A percentile compares a stretch with the other conserved stretches of the same genome.
phyloP scores from a whole-genome alignment of 768 basidiomycete species.

The Psilocybe sp. region DNA sequence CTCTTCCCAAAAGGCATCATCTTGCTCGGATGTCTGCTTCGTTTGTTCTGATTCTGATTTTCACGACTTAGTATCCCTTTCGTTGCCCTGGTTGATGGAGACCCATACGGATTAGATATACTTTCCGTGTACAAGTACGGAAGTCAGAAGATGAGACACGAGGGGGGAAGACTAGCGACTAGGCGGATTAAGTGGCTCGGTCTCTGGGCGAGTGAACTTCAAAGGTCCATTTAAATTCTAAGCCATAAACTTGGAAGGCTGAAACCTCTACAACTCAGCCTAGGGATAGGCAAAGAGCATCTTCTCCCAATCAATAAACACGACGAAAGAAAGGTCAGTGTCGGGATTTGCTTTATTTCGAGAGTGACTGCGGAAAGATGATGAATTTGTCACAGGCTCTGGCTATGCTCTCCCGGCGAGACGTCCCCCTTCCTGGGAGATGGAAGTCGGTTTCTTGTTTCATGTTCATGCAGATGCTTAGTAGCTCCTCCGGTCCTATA shows the following conservation, averaged over 20 bases:
- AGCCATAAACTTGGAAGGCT: background rate
- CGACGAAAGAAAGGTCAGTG: conserved; percentile 71
- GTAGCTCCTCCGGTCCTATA: conserved; percentile 25
- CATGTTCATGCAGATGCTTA: background rate
- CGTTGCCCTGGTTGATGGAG: conserved; percentile 81
- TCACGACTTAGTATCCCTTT: conserved; percentile 61
- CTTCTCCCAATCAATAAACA: conserved; percentile 67
- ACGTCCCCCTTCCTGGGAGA: conserved; percentile 41
- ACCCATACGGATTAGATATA: conserved; percentile 92
- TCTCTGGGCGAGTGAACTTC: conserved; percentile 65
- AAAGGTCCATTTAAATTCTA: conserved; percentile 39
- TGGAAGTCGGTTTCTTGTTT: conserved; percentile 55
- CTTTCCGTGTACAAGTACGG: conserved; percentile 86
- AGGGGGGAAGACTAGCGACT: conserved; percentile 66
- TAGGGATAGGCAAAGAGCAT: conserved; percentile 55
- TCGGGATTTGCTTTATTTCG: background rate
- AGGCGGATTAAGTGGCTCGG: conserved; percentile 79
- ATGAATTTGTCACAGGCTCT: conserved; percentile 44
- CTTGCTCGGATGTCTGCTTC: background rate
- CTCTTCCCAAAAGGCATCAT: conserved; percentile 58
- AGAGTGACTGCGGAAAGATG: background rate
- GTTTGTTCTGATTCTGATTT: background rate
- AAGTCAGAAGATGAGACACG: conserved; percentile 66
- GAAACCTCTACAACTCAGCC: conserved; percentile 30
- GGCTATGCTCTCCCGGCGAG: conserved; percentile 51